These are phyloP conservation scores for Paecilomyces variotii DNA, from an alignment of 2,329 filamentous ascomycete species.

Conservation along the genomic window DNA sequence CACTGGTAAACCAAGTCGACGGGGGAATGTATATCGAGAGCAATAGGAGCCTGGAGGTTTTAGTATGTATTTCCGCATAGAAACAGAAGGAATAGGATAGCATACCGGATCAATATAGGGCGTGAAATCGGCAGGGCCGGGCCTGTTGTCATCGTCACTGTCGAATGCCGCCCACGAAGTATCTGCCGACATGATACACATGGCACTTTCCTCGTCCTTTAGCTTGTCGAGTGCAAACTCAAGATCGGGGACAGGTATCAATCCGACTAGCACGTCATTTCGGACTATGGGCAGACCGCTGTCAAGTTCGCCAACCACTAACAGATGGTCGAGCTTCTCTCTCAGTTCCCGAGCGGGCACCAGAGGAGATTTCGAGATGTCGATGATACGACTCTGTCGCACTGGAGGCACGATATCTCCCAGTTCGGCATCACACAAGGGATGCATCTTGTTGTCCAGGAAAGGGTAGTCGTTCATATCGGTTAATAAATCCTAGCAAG, in stretches of 20 bases:
- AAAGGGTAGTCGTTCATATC: slow-evolving; percentile 98
- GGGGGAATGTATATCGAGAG: slow-evolving; percentile 78
- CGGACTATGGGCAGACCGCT: slow-evolving; percentile 83
- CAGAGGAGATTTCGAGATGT: slow-evolving; percentile 74
- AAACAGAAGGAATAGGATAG: slow-evolving; percentile 7
- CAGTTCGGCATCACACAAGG: slow-evolving; percentile 79
- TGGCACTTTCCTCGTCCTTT: slow-evolving; percentile 57
- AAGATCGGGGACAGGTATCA: slow-evolving; percentile 89
- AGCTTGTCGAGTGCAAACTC: slow-evolving; percentile 87
- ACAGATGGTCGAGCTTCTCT: slow-evolving; percentile 69
- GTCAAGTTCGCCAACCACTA: slow-evolving; percentile 81
- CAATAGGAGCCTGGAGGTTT: slow-evolving; percentile 60
- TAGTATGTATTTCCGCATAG: slow-evolving; percentile 8
- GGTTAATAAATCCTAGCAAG: slow-evolving; percentile 68
- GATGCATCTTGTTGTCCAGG: slow-evolving; percentile 92
- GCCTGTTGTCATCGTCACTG: slow-evolving; percentile 47
- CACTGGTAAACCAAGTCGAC: slow-evolving; percentile 96
- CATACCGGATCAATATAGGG: slow-evolving; percentile 78
- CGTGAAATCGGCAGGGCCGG: slow-evolving; percentile 75
- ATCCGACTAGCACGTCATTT: slow-evolving; percentile 69
- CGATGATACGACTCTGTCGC: slow-evolving; percentile 71
- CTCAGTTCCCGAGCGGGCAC: slow-evolving; percentile 71
- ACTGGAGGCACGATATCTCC: slow-evolving; percentile 75
- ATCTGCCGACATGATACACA: slow-evolving; percentile 74
- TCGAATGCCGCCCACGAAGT: slow-evolving; percentile 51